phyloP scores from a whole-genome alignment of 202 grass and related monocot genomes.

The Alloteropsis angusta region DNA sequence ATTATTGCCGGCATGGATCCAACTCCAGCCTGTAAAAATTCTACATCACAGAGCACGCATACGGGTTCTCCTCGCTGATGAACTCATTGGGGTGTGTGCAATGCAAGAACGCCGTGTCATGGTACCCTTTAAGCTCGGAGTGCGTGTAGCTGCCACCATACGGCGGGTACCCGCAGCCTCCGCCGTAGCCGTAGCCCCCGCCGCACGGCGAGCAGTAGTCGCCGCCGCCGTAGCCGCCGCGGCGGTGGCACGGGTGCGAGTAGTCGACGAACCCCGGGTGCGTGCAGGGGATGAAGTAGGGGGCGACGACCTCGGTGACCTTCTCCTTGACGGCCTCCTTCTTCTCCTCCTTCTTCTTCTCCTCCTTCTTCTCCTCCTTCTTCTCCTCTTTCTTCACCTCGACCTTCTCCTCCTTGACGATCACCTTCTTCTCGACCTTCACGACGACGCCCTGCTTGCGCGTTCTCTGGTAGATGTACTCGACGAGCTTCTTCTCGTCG shows the following conservation, averaged over 20 bases:
- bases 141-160: constrained; percentile 11
- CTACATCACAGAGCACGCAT: constrained; percentile 75
- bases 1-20: not conserved
- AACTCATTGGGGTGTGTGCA: constrained; percentile 65
- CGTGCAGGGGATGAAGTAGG: constrained; percentile 76
- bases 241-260: constrained; percentile 37
- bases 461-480: constrained; percentile 53
- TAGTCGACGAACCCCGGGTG: constrained; percentile 54
- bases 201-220: not conserved
- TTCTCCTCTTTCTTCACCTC: constrained; percentile 15
- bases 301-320: constrained; percentile 49
- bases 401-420: constrained; percentile 38
- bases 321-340: constrained; percentile 23
- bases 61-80: constrained; percentile 59
- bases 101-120: constrained; percentile 55
- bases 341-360: not conserved
- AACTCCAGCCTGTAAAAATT: not conserved
- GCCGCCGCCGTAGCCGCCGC: not conserved
- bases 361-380: not conserved
- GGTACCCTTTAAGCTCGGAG: constrained; percentile 32
- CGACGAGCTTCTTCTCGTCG: constrained; percentile 52
- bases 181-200: not conserved
- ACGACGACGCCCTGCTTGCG: constrained; percentile 37
- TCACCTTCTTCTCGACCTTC: constrained; percentile 46
- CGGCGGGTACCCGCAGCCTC: constrained; percentile 6